Conservation (phyloP, 192 early-diverging fungal species). For the Thoreauomyces humboldtii region DNA sequence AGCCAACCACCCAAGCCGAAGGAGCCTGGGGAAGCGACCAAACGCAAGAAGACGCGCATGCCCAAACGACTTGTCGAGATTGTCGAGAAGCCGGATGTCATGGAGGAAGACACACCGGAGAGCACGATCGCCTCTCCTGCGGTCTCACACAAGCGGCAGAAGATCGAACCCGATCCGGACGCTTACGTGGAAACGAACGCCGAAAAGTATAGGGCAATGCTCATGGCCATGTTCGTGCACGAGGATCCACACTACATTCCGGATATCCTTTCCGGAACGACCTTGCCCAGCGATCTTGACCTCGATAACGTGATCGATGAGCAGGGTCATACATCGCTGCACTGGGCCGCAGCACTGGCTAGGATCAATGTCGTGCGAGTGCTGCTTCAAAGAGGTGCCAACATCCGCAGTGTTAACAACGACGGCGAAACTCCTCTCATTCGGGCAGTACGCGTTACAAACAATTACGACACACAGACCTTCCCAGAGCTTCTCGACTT, state of each 20-base stretch:
- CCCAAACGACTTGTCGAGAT: constrained; percentile 13
- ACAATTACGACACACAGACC: constrained; percentile 79
- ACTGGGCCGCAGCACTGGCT: constrained; percentile 93
- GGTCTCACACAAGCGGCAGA: constrained; percentile 6
- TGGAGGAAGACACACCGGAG: constrained; percentile 1
- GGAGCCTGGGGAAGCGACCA: neutral
- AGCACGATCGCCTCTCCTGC: neutral
- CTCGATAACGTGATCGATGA: constrained; percentile 88
- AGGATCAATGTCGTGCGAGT: constrained; percentile 70
- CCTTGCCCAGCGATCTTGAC: constrained; percentile 60
- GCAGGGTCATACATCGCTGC: constrained; percentile 89
- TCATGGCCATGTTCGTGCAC: constrained; percentile 84
- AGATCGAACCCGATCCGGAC: constrained; percentile 5
- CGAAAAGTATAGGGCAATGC: constrained; percentile 60
- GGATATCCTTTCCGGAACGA: constrained; percentile 38
- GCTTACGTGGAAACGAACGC: constrained; percentile 17
- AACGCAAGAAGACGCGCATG: constrained; percentile 14
- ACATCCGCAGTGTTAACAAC: constrained; percentile 67
- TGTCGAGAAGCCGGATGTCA: neutral
- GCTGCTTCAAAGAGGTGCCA: constrained; percentile 73
- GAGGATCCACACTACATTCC: constrained; percentile 71
- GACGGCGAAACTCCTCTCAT: constrained; percentile 87
- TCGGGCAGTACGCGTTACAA: constrained; percentile 80
- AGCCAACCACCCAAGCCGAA: neutral
- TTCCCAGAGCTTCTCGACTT: constrained; percentile 74